Percentiles rank a stretch among this genome's conserved stretches.
Conservation (phyloP, 2,329 filamentous ascomycete species). For the Penicillium sp. region DNA sequence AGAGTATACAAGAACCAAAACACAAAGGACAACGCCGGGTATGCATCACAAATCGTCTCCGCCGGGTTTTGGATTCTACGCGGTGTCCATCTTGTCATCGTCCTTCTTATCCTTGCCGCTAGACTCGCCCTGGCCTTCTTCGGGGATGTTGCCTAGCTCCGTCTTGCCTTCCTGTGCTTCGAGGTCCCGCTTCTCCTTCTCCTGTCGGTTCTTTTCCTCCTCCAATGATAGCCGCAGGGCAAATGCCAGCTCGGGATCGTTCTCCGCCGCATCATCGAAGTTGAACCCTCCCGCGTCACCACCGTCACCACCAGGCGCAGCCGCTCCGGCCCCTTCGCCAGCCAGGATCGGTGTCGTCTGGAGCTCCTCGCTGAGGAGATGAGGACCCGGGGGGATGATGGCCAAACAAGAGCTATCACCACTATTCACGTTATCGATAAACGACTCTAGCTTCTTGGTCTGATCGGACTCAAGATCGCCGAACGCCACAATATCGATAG, state of each 20-base stretch:
- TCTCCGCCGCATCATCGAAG: constrained; percentile 77
- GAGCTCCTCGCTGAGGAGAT: constrained; percentile 87
- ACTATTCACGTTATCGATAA: constrained; percentile 88
- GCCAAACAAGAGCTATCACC: constrained; percentile 87
- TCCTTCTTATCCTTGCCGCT: constrained; percentile 54
- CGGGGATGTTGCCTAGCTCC: constrained; percentile 73
- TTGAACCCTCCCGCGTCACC: constrained; percentile 56
- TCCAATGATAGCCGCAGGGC: constrained; percentile 97
- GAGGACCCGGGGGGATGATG: constrained; percentile 82
- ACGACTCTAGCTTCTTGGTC: constrained; percentile 81
- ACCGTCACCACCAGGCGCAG: constrained; percentile 43
- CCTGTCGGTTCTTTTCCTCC: constrained; percentile 90
- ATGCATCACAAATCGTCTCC: constrained; percentile 34
- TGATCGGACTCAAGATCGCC: constrained; percentile 88
- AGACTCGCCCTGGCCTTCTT: constrained; percentile 64
- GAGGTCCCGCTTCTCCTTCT: constrained; percentile 73
- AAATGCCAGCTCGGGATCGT: constrained; percentile 85
- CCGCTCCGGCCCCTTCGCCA: constrained; percentile 63
- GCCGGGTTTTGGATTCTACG: constrained; percentile 44
- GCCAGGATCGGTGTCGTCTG: constrained; percentile 83
- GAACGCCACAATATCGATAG: constrained; percentile 90
- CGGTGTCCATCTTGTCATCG: constrained; percentile 85
- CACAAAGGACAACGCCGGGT: constrained; percentile 31
- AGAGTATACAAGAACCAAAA: constrained; percentile 20
- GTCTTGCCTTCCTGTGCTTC: constrained; percentile 67